Evolutionary conservation across 768 basidiomycete species (phyloP), one percentile per base, ranked within the genome.

Genomic region (Lentinula detonsa): DNA sequence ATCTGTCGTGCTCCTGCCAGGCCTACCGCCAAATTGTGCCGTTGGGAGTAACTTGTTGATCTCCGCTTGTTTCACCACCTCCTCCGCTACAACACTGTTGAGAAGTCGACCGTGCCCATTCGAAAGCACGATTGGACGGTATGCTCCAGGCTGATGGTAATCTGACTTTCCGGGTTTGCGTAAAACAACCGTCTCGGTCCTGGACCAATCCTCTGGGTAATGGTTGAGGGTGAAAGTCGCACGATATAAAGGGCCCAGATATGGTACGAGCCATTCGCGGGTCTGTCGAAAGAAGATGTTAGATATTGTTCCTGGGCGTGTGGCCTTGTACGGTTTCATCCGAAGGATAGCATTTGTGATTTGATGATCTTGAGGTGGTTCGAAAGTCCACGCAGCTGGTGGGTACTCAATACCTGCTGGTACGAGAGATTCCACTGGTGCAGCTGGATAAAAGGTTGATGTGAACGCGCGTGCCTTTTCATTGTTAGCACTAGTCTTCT

Each of bases 21-120:
- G 70, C 34, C 70, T n/a, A n/a, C 69, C 70, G 8, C 73, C 68
- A 43, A 71, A 74, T 28, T 74, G 73, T n/a, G 42, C 67, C 4
- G 5, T 7, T 0, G 69, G 71, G 4, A 73, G 69, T 0, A 73
- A 48, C 6, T 60, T 15, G 42, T 59, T 48, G 28, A 45, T 54
- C 43, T 73, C 73, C 1, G 64, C 52, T 2, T 62, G 18, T 35
- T 33, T 23, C 9, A 48, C 34, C 11, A 33, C 31, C 15, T 58
- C 57, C n/a, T 46, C 43, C 8, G 28, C 42, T 16, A 56, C 33
- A 8, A 23, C 18, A 16, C 35, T 33, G 13, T 61, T 61, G 7
- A 53, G 50, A 2, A 45, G 37, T 1, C 51, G 35, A 4, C 37
- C 40, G 21, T 43, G 52, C 6, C 60, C 60, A n/a, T 61, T 21